These are phyloP conservation scores for Aspergillus heteromorphus DNA, from an alignment of 495 filamentous ascomycete species.

Conservation along the genomic window DNA sequence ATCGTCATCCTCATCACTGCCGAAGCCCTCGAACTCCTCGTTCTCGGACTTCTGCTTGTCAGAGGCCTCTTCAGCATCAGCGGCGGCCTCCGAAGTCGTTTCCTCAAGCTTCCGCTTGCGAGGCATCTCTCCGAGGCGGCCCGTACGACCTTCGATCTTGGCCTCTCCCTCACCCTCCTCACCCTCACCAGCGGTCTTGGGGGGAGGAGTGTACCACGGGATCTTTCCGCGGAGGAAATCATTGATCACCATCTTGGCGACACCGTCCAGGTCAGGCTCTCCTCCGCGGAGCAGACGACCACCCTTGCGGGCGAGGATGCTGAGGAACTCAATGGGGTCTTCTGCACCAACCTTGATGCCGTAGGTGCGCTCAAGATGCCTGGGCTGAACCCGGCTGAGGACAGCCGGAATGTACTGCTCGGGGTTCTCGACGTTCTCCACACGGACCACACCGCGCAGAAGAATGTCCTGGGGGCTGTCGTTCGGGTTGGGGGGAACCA, in stretches of 20 bases:
- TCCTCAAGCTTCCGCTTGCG: constrained; percentile 50
- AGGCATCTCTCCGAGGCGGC: constrained; percentile 60
- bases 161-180: constrained; percentile 45
- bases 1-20: constrained; percentile 26
- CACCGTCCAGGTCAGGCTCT: constrained; percentile 86
- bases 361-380: constrained; percentile 90
- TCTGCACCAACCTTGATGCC: constrained; percentile 59
- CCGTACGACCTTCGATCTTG: constrained; percentile 54
- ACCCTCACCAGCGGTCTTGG: constrained; percentile 48
- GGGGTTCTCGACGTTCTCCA: constrained; percentile 92
- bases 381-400: constrained; percentile 69
- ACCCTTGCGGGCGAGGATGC: constrained; percentile 79
- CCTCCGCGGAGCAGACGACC: constrained; percentile 83
- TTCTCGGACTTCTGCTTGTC: constrained; percentile 21
- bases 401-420: constrained; percentile 91
- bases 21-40: constrained; percentile 38
- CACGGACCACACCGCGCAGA: constrained; percentile 84
- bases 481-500: constrained; percentile 78
- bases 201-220: constrained; percentile 89
- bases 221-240: constrained; percentile 93
- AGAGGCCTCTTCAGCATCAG: constrained; percentile 15
- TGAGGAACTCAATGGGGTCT: constrained; percentile 75
- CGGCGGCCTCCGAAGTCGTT: constrained; percentile 26
- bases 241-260: constrained; percentile 92
- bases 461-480: constrained; percentile 85